A percentile compares a stretch with the other conserved stretches of the same genome.
Conservation (phyloP, 805 yeast genomes). For the Pichia occidentalis region DNA sequence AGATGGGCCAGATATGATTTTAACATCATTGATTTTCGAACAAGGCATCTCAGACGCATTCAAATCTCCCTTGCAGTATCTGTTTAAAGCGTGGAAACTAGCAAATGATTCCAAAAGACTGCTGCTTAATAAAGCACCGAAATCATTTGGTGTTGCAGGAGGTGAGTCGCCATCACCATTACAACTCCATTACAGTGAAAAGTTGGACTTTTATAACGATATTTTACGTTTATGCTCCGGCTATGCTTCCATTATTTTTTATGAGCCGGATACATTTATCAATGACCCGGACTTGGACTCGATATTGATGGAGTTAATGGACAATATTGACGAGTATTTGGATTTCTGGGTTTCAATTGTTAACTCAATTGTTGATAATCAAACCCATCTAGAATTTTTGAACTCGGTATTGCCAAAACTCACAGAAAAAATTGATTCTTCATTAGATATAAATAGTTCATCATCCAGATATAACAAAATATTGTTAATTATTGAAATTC, state of each 20-base stretch:
- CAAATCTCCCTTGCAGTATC: conserved; percentile 38
- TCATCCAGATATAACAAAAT: conserved; percentile 43
- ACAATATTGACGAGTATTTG: conserved; percentile 28
- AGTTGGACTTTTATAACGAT: conserved; percentile 39
- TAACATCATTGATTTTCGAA: conserved; percentile 52
- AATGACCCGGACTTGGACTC: conserved; percentile 32
- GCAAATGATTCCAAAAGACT: conserved; percentile 38
- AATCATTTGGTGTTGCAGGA: too few relatives aligned
- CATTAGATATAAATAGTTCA: conserved; percentile 28
- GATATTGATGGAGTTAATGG: conserved; percentile 22
- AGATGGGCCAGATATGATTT: conserved; percentile 41
- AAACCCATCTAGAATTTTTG: conserved; percentile 52
- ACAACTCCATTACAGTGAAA: conserved; percentile 35
- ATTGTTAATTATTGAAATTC: conserved; percentile 49
- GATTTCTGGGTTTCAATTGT: conserved; percentile 50
- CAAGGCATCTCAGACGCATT: conserved; percentile 35
- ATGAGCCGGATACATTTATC: conserved; percentile 56
- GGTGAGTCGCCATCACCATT: too few relatives aligned
- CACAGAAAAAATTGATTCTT: conserved; percentile 30
- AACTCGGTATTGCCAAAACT: conserved; percentile 44
- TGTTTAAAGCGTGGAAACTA: conserved; percentile 39
- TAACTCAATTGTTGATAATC: conserved; percentile 59
- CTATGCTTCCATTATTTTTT: conserved; percentile 63
- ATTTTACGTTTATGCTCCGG: conserved; percentile 45
- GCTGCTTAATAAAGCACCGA: too few relatives aligned